Evolutionary conservation across 2,329 filamentous ascomycete species (phyloP), one percentile per base, ranked within the genome.

Genomic region (Dactylellina cionopaga): DNA sequence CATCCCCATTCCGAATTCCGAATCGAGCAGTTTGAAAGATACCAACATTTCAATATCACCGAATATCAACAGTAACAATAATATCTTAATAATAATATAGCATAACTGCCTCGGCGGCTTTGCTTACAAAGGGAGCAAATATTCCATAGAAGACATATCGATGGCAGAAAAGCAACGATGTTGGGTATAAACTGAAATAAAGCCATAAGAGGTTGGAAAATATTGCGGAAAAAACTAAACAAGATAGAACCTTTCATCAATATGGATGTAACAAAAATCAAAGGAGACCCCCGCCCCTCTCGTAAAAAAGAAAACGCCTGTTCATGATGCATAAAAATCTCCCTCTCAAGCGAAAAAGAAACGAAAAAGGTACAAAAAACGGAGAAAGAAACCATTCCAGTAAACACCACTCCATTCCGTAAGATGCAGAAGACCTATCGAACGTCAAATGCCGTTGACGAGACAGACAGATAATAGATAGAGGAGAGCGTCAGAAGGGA

Each of bases 231-330:
- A 65, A 47, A 65, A 46, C 25, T 25, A 25, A 44, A 58, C 19
- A 24, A 27, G 41, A 55, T n/a, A 55, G 19, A 39, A 55, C 35
- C 46, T 51, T 25, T 44, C 44, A 10, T 44, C 15, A n/a, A 6
- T 9, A 39, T 7, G 9, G 5, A 22, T 43, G 22, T 19, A 43
- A 52, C 27, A 15, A 52, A 51, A 15, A n/a, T n/a, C n/a, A n/a
- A n/a, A n/a, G n/a, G n/a, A n/a, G n/a, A n/a, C n/a, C n/a, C n/a
- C n/a, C n/a, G n/a, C n/a, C n/a, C n/a, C n/a, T n/a, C n/a, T n/a
- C n/a, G n/a, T n/a, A n/a, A n/a, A 24, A 54, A 44, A 54, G 31
- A 47, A 46, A 68, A 68, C 63, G 63, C 63, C 63, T 17, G 19
- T 51, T 41, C 44, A 37, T 68, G 37, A 68, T 58, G 62, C 62